A percentile compares a stretch with the other conserved stretches of the same genome.
These are phyloP conservation scores for Psidium guajava DNA, from an alignment of 345 rosid species.

Conservation along the genomic window DNA sequence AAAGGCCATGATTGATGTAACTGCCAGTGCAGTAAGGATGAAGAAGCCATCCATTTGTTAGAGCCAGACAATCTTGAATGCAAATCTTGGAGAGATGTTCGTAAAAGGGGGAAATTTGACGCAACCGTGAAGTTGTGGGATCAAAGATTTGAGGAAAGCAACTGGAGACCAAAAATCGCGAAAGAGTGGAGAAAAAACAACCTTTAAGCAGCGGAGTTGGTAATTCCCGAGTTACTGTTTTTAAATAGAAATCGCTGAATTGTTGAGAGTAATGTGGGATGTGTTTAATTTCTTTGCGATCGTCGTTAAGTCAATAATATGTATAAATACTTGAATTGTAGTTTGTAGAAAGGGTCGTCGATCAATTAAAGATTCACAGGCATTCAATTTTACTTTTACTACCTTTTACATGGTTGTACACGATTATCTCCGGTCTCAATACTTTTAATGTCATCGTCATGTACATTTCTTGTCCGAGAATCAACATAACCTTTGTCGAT, in stretches of 20 bases:
- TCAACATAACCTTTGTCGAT: not conserved
- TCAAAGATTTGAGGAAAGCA: not conserved
- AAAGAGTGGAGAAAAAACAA: not conserved
- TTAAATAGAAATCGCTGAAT: not conserved
- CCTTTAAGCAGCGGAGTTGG: not conserved
- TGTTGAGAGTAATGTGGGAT: not conserved
- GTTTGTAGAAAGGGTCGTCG: not conserved
- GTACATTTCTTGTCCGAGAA: not conserved
- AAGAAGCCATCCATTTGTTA: not conserved
- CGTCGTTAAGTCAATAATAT: not conserved
- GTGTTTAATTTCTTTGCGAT: not conserved
- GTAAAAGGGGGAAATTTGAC: not conserved
- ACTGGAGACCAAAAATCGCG: not conserved
- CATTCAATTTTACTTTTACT: not conserved
- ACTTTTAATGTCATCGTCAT: not conserved
- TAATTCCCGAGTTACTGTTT: not conserved
- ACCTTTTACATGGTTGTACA: not conserved
- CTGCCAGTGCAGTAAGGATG: not conserved
- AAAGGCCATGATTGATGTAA: not conserved
- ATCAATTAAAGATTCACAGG: not conserved
- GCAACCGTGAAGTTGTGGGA: not conserved
- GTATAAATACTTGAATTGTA: not conserved
- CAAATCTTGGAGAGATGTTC: not conserved
- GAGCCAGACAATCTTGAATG: not conserved
- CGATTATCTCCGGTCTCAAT: accelerated